Percentiles rank a stretch among this genome's conserved stretches.
These are phyloP conservation scores for Yamadazyma mexicana DNA, from an alignment of 1,139 yeast species.

Conservation along the genomic window DNA sequence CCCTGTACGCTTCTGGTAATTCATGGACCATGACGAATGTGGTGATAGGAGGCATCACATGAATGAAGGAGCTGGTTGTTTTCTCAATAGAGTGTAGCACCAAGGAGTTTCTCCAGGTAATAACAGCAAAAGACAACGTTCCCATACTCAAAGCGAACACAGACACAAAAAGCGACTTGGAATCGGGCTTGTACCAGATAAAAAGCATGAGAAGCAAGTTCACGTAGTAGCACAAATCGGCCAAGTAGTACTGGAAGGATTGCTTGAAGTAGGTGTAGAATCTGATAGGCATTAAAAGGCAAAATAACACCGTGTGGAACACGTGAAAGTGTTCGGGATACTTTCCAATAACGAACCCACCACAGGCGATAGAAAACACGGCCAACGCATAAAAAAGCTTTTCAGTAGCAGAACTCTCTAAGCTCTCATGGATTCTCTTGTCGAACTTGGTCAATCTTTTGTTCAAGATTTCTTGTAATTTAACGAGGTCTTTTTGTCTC, in stretches of 20 bases:
- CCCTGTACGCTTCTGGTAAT: conserved; percentile 55
- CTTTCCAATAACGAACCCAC: conserved; percentile 78
- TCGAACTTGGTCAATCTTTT: conserved; percentile 57
- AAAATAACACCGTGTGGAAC: conserved; percentile 64
- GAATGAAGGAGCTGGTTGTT: conserved; percentile 90
- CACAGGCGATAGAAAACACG: conserved; percentile 62
- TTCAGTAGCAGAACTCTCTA: conserved; percentile 66
- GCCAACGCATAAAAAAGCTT: conserved; percentile 80
- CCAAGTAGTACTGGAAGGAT: conserved; percentile 82
- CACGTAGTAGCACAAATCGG: conserved; percentile 92
- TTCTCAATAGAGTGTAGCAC: conserved; percentile 91
- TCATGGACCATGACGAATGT: conserved; percentile 87
- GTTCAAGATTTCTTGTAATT: conserved; percentile 36
- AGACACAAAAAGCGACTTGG: conserved; percentile 69
- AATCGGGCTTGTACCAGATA: conserved; percentile 81
- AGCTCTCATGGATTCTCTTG: conserved; percentile 47
- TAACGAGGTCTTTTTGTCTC: conserved; percentile 23
- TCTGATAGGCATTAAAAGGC: conserved; percentile 77
- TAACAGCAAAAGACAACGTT: conserved; percentile 88
- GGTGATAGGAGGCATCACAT: conserved; percentile 85
- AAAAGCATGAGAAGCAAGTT: conserved; percentile 67
- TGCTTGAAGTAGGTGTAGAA: conserved; percentile 78
- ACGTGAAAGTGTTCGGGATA: conserved; percentile 77
- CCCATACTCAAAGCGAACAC: conserved; percentile 90
- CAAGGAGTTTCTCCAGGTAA: conserved; percentile 93